Percentiles rank a stretch among this genome's conserved stretches.
These are phyloP conservation scores for Pythium chondricola DNA, from an alignment of 352 stramenopile species.

Conservation along the genomic window DNA sequence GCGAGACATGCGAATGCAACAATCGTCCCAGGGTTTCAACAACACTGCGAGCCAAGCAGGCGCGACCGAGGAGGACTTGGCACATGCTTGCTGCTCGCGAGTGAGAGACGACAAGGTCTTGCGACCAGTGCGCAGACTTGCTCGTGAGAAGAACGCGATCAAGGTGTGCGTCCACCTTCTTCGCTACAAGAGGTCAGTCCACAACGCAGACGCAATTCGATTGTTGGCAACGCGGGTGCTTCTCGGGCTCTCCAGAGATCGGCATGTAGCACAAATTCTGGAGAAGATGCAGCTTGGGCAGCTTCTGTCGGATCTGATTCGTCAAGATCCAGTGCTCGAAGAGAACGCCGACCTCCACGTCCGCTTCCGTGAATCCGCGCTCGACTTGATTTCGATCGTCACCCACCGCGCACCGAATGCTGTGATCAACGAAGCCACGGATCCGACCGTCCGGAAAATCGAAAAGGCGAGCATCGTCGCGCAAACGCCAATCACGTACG, in stretches of 20 bases:
- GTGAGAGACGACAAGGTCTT: conserved; percentile 64
- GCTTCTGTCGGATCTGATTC: conserved; percentile 83
- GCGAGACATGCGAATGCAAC: conserved; percentile 50
- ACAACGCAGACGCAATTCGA: conserved; percentile 83
- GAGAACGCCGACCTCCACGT: conserved; percentile 83
- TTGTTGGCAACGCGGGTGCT: conserved; percentile 76
- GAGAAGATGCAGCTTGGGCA: conserved; percentile 88
- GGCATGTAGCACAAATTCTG: conserved; percentile 85
- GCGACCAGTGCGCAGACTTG: conserved; percentile 63
- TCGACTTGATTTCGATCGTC: conserved; percentile 86
- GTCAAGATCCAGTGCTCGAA: conserved; percentile 76
- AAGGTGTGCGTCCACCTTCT: conserved; percentile 86
- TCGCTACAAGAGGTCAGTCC: conserved; percentile 81
- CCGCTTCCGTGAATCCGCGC: conserved; percentile 78
- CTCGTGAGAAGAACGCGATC: conserved; percentile 75
- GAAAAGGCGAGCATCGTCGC: conserved; percentile 87
- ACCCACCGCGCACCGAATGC: conserved; percentile 76
- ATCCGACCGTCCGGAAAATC: conserved; percentile 83
- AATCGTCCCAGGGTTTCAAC: background rate
- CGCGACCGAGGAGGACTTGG: conserved; percentile 18
- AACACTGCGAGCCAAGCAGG: background rate
- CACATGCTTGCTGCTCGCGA: conserved; percentile 40
- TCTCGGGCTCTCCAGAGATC: conserved; percentile 75
- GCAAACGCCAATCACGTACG: conserved; percentile 82
- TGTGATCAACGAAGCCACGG: conserved; percentile 83